These are phyloP conservation scores for Diutina siamensis DNA, from an alignment of 1,139 yeast genomes.

Conservation along the genomic window DNA sequence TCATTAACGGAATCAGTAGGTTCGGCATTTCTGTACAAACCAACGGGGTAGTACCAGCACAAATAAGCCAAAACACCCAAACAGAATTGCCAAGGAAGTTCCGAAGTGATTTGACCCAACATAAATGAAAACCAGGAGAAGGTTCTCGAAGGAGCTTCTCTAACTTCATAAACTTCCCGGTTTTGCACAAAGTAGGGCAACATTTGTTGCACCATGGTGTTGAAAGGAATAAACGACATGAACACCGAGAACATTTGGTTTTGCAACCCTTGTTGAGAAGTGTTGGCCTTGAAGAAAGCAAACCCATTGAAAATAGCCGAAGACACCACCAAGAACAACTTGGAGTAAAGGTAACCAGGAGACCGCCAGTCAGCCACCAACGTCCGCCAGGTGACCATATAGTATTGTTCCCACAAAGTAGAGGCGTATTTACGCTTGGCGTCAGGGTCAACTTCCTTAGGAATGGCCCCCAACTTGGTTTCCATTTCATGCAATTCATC, in stretches of 20 bases:
- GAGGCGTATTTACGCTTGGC: slow-evolving; percentile 11
- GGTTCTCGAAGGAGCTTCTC: slow-evolving; percentile 4
- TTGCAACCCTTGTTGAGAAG: slow-evolving; percentile 13
- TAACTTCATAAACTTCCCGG: slow-evolving; percentile 5
- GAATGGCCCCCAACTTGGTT: slow-evolving; percentile 24
- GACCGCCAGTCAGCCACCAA: slow-evolving; percentile 13
- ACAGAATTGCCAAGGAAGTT: slow-evolving; percentile 16
- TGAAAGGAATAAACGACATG: slow-evolving; percentile 6
- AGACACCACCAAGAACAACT: slow-evolving; percentile 11
- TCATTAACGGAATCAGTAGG: slow-evolving; percentile 9
- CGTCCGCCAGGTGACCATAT: slow-evolving; percentile 11
- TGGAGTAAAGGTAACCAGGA: slow-evolving; percentile 13
- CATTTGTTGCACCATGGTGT: slow-evolving; percentile 6
- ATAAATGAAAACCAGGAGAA: slow-evolving; percentile 5
- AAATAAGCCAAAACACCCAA: slow-evolving; percentile 58
- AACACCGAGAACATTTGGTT: slow-evolving; percentile 9
- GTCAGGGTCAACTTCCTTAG: slow-evolving; percentile 10
- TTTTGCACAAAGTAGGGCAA: slow-evolving; percentile 6
- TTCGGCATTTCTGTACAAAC: slow-evolving; percentile 48
- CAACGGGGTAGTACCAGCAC: slow-evolving; percentile 78
- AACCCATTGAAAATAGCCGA: slow-evolving; percentile 14
- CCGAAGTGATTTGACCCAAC: slow-evolving; percentile 5
- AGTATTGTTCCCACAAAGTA: slow-evolving; percentile 10
- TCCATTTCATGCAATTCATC: slow-evolving; percentile 34
- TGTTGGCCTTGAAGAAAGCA: slow-evolving; percentile 13